These are phyloP conservation scores for Candida krabiensis DNA, from an alignment of 805 yeast genomes.

Conservation along the genomic window DNA sequence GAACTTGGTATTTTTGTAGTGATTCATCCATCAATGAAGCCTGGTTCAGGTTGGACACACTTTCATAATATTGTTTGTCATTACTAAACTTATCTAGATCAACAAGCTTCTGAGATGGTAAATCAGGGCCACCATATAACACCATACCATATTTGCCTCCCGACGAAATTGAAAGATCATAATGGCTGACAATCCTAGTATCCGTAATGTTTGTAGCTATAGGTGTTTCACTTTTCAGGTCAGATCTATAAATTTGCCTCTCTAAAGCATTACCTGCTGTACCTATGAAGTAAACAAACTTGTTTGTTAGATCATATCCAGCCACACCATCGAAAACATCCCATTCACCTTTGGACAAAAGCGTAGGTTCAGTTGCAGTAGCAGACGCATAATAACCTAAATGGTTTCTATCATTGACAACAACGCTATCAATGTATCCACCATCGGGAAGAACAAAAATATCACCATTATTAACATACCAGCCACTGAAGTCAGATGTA, in stretches of 20 bases:
- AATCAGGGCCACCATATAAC: conserved; percentile 46
- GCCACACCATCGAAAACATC: conserved; percentile 52
- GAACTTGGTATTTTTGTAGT: conserved; percentile 43
- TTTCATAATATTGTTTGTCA: conserved; percentile 10
- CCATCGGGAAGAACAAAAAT: conserved; percentile 39
- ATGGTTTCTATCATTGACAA: conserved; percentile 58
- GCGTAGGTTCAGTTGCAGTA: conserved; percentile 39
- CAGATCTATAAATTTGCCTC: conserved; percentile 57
- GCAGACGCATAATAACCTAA: conserved; percentile 58
- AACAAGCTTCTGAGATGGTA: conserved; percentile 47
- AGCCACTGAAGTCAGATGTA: conserved; percentile 49
- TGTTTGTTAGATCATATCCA: conserved; percentile 46
- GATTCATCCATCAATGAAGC: conserved; percentile 10
- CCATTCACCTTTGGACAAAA: conserved; percentile 48
- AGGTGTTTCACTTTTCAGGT: conserved; percentile 31
- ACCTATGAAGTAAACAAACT: conserved; percentile 54
- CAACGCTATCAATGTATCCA: conserved; percentile 68
- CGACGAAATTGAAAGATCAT: conserved; percentile 52
- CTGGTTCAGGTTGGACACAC: conserved; percentile 16
- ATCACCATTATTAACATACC: conserved; percentile 47
- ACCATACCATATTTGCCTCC: conserved; percentile 54
- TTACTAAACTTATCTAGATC: conserved; percentile 19
- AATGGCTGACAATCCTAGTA: conserved; percentile 42
- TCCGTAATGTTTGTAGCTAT: conserved; percentile 29
- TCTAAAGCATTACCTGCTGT: conserved; percentile 56